These are phyloP conservation scores for Fusarium newnesense DNA, from an alignment of 2,329 filamentous ascomycete genomes.

Conservation along the genomic window DNA sequence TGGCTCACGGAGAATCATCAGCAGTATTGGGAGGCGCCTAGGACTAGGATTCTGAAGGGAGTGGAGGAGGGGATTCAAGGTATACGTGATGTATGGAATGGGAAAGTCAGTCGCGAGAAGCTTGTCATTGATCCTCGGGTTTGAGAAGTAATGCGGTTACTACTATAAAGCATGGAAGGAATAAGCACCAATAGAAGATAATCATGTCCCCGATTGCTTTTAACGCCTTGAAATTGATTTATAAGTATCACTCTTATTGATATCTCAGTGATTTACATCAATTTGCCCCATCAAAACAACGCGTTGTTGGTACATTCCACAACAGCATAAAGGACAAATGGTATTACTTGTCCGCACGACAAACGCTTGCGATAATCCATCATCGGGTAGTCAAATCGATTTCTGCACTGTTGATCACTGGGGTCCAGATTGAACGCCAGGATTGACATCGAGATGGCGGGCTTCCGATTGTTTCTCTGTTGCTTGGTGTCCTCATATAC, in stretches of 20 bases:
- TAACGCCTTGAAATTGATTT: accelerated
- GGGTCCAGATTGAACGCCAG: accelerated
- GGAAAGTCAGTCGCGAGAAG: conserved; percentile 4
- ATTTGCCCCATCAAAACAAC: accelerated
- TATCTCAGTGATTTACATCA: not conserved
- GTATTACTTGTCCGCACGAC: too few species aligned
- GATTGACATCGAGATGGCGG: accelerated
- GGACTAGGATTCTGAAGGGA: not conserved
- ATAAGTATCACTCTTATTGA: not conserved
- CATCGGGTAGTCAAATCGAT: too few species aligned
- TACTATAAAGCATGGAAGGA: too few species aligned
- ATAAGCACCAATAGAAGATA: accelerated
- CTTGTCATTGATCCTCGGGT: not conserved
- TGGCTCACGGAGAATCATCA: conserved; percentile 8
- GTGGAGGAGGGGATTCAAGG: conserved; percentile 11
- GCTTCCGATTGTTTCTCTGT: not conserved
- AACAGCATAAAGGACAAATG: accelerated
- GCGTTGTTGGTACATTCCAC: not conserved
- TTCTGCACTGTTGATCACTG: not conserved
- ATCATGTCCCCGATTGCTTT: accelerated
- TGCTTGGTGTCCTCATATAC: too few species aligned
- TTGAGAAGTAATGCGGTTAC: not conserved
- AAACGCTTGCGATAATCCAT: not conserved
- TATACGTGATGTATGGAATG: conserved; percentile 1
- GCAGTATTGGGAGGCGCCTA: not conserved